Conservation (phyloP, 2,329 filamentous ascomycete species). For the Fusarium lateritium region DNA sequence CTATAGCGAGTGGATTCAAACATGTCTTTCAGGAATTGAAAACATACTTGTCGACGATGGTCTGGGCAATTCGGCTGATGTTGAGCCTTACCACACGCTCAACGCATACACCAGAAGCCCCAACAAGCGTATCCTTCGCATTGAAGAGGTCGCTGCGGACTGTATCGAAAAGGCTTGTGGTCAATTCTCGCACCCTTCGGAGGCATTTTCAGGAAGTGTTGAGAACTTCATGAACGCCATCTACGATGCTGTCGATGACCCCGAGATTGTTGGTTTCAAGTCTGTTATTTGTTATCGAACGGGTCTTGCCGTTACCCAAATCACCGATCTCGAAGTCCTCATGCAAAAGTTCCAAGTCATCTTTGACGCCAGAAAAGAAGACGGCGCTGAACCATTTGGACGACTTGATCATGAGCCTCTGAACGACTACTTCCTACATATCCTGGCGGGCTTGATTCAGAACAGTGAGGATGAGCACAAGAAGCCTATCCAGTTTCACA, state of each 20-base stretch:
- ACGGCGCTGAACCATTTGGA: constrained; percentile 56
- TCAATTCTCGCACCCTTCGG: constrained; percentile 46
- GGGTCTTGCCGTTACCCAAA: constrained; percentile 72
- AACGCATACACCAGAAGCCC: constrained; percentile 73
- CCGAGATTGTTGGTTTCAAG: constrained; percentile 84
- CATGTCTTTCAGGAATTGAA: constrained; percentile 80
- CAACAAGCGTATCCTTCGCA: constrained; percentile 82
- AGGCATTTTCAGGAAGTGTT: constrained; percentile 55
- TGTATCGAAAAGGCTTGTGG: constrained; percentile 66
- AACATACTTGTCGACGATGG: constrained; percentile 85
- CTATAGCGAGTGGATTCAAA: constrained; percentile 70
- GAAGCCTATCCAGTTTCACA: constrained; percentile 89
- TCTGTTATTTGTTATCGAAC: constrained; percentile 86
- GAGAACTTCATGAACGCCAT: constrained; percentile 62
- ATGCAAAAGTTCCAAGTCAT: constrained; percentile 58
- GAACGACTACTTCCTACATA: constrained; percentile 79
- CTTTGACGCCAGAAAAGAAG: constrained; percentile 42
- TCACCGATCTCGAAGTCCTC: constrained; percentile 60
- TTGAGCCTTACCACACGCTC: constrained; percentile 75
- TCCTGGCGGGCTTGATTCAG: constrained; percentile 71
- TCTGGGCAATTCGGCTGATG: constrained; percentile 68
- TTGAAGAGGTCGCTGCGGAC: constrained; percentile 79
- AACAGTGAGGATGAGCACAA: constrained; percentile 60
- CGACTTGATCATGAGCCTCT: constrained; percentile 74
- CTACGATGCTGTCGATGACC: constrained; percentile 70